Evolutionary conservation across 352 stramenopile genomes (phyloP).

Genomic region (Phytophthora pistaciae): DNA sequence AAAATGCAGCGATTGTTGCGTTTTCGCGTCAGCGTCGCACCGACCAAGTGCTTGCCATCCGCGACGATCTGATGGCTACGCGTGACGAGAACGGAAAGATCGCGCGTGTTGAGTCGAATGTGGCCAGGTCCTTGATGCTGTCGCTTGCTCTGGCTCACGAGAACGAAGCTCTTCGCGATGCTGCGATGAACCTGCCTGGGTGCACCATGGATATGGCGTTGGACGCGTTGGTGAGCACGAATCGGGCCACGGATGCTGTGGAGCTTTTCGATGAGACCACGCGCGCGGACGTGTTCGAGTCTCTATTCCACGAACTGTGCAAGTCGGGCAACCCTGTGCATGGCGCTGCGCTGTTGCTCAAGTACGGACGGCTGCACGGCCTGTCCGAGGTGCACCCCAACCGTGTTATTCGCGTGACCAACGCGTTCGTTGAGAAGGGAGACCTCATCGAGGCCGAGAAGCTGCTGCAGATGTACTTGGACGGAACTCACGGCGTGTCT

Average conservation of each 20-base stretch:
- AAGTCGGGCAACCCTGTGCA: slow-evolving; percentile 46
- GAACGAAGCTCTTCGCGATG: slow-evolving; percentile 50
- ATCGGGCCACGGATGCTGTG: slow-evolving; percentile 52
- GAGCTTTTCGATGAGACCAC: slow-evolving; percentile 58
- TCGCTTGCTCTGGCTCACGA: slow-evolving; percentile 71
- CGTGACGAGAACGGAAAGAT: slow-evolving; percentile 21
- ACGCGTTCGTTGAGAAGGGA: slow-evolving; percentile 52
- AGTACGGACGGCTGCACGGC: slow-evolving; percentile 63
- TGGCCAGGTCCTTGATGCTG: slow-evolving; percentile 68
- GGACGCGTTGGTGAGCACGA: slow-evolving; percentile 42
- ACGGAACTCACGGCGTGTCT: slow-evolving; percentile 42
- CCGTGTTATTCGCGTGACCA: slow-evolving; percentile 56
- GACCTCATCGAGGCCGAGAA: slow-evolving; percentile 57
- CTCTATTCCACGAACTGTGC: slow-evolving; percentile 51
- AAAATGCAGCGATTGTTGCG: slow-evolving; percentile 76
- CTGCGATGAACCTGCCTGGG: slow-evolving; percentile 50
- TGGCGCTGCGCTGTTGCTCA: slow-evolving; percentile 60
- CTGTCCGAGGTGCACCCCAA: slow-evolving; percentile 38
- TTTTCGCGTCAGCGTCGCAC: slow-evolving; percentile 68
- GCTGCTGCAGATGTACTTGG: slow-evolving; percentile 61
- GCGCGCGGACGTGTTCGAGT: slow-evolving; percentile 38
- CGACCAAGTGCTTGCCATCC: slow-evolving; percentile 69
- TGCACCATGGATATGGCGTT: slow-evolving; percentile 55
- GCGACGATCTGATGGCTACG: slow-evolving; percentile 47
- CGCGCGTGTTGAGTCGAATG: slow-evolving; percentile 43